These are phyloP conservation scores for Kappamyces sp. DNA, from an alignment of 192 early-diverging fungal species.

Conservation along the genomic window DNA sequence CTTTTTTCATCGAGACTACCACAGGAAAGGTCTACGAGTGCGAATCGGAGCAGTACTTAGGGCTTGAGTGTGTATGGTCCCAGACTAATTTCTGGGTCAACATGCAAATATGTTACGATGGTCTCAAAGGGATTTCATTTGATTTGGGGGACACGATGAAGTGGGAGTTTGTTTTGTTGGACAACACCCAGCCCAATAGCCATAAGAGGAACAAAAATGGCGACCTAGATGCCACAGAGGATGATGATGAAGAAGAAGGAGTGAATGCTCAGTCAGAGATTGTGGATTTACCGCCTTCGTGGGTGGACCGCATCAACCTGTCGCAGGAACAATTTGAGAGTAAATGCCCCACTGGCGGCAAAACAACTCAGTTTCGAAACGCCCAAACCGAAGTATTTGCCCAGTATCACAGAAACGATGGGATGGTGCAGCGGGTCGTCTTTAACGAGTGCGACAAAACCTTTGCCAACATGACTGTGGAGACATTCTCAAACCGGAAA, in stretches of 20 bases:
- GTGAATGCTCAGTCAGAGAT: slow-evolving; percentile 19
- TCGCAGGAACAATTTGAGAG: slow-evolving; percentile 47
- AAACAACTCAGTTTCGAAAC: slow-evolving; percentile 43
- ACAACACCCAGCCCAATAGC: slow-evolving; percentile 42
- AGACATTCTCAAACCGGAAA: slow-evolving; percentile 45
- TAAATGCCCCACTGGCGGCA: slow-evolving; percentile 45
- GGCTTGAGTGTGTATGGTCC: slow-evolving; percentile 54
- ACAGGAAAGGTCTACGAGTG: slow-evolving; percentile 42
- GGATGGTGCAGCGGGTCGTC: slow-evolving; percentile 50
- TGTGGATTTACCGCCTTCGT: slow-evolving; percentile 47
- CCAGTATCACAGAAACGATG: slow-evolving; percentile 49
- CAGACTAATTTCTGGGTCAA: slow-evolving; percentile 58
- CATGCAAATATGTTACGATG: slow-evolving; percentile 59
- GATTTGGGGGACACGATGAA: slow-evolving; percentile 56
- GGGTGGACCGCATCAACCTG: slow-evolving; percentile 44
- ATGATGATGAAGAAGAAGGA: slow-evolving; percentile 24
- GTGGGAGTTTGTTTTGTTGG: slow-evolving; percentile 56
- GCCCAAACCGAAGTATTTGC: slow-evolving; percentile 52
- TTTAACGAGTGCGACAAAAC: slow-evolving; percentile 41
- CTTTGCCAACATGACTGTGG: slow-evolving; percentile 44
- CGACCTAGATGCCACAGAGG: slow-evolving; percentile 25
- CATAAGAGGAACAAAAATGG: slow-evolving; percentile 19
- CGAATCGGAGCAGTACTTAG: slow-evolving; percentile 50
- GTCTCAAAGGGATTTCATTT: slow-evolving; percentile 57
- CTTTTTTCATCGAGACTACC: slow-evolving; percentile 55